Evolutionary conservation across 768 basidiomycete species (phyloP).

Genomic region (Phylloporus scabripes): DNA sequence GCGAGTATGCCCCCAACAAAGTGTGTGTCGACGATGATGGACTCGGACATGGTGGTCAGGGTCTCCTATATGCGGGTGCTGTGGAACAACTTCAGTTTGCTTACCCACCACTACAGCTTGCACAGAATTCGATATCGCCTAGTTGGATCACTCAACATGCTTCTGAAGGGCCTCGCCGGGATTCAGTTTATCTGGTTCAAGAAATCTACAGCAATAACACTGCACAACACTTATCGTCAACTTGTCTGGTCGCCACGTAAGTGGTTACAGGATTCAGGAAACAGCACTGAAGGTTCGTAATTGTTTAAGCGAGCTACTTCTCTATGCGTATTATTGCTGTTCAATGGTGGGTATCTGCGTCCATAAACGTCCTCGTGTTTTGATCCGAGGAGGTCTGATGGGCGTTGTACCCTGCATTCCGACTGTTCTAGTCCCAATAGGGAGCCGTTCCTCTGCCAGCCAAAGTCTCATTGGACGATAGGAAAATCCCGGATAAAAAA

Average conservation of each 20-base stretch:
- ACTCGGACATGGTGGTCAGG: conserved; percentile 15
- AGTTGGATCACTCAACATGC: too few relatives aligned
- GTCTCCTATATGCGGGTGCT: too few relatives aligned
- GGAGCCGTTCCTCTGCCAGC: background rate
- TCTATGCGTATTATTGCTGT: background rate
- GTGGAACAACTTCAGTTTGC: too few relatives aligned
- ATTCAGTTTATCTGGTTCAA: too few relatives aligned
- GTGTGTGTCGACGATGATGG: conserved; percentile 3
- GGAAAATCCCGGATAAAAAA: background rate
- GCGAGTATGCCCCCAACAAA: conserved; percentile 25
- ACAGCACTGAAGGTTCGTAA: background rate
- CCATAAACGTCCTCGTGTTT: conserved; percentile 5
- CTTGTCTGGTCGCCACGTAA: too few relatives aligned
- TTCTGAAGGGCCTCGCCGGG: too few relatives aligned
- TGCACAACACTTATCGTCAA: background rate
- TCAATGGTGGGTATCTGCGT: conserved; percentile 2
- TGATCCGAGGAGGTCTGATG: background rate
- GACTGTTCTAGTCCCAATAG: background rate
- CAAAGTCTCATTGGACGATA: background rate
- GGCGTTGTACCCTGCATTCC: background rate
- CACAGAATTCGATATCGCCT: too few relatives aligned
- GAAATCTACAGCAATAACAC: background rate
- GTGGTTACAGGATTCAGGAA: background rate
- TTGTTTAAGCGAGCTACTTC: background rate
- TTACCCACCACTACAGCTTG: too few relatives aligned